These are phyloP conservation scores for Vaccinium corymbosum DNA, from an alignment of 148 eudicot genomes.

Conservation along the genomic window DNA sequence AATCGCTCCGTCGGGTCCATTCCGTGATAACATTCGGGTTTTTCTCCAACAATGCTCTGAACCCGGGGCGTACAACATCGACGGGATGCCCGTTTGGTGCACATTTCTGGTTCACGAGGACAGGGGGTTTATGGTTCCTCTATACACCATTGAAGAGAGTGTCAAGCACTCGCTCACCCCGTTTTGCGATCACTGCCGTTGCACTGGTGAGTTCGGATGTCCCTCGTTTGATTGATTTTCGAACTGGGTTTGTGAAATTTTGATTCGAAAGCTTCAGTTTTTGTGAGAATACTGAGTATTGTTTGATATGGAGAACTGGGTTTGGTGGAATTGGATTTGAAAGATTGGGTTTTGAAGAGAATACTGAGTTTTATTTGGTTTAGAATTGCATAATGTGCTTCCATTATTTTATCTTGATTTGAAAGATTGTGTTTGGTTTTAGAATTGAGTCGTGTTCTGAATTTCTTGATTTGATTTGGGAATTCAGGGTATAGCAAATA, in stretches of 20 bases:
- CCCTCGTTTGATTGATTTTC: not conserved
- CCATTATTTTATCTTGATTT: not conserved
- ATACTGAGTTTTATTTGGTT: not conserved
- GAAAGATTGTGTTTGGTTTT: not conserved
- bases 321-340: not conserved
- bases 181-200: slow-evolving; percentile 69
- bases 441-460: not conserved
- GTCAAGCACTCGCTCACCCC: slow-evolving; percentile 35
- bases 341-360: not conserved
- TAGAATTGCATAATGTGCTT: not conserved
- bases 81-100: slow-evolving; percentile 45
- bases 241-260: not conserved
- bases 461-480: not conserved
- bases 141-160: slow-evolving; percentile 45
- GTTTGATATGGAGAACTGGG: not conserved
- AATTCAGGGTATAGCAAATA: too few relatives aligned
- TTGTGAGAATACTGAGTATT: not conserved
- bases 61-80: slow-evolving; percentile 30
- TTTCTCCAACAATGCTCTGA: slow-evolving; percentile 42
- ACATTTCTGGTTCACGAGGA: slow-evolving; percentile 36
- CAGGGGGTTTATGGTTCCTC: slow-evolving; percentile 33
- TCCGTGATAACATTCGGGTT: slow-evolving; percentile 35
- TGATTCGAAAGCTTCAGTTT: not conserved
- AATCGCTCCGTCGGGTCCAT: slow-evolving; percentile 27
- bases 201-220: slow-evolving; percentile 39